Evolutionary conservation across 352 stramenopile genomes (phyloP).

Genomic region (Phytopythium sindhum): DNA sequence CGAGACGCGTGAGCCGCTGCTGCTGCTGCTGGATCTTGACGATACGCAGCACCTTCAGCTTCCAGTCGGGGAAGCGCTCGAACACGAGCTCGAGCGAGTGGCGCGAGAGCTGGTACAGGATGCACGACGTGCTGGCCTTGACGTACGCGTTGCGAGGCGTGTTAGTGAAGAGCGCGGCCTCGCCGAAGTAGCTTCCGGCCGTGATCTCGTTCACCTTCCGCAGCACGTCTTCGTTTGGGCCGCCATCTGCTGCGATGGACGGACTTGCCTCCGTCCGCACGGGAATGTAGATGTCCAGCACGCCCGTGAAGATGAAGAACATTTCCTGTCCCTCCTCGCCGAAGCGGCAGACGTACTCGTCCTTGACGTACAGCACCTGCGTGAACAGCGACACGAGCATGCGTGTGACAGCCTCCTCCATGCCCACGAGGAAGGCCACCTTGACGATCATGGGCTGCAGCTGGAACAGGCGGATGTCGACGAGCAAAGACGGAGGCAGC

Average conservation of each 20-base stretch:
- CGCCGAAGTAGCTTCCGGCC: conserved; percentile 54
- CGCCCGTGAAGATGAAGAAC: conserved; percentile 65
- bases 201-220: conserved; percentile 63
- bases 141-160: conserved; percentile 51
- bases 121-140: conserved; percentile 60
- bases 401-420: conserved; percentile 48
- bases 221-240: conserved; percentile 5
- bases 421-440: conserved; percentile 56
- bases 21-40: conserved; percentile 67
- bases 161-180: conserved; percentile 56
- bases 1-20: conserved; percentile 39
- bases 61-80: conserved; percentile 56
- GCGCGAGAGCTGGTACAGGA: conserved; percentile 51
- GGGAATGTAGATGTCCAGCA: conserved; percentile 53
- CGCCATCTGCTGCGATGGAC: background rate
- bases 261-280: background rate
- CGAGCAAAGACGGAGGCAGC: conserved; percentile 47
- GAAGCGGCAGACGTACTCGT: conserved; percentile 56
- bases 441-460: conserved; percentile 68
- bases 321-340: conserved; percentile 59
- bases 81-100: conserved; percentile 61
- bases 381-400: conserved; percentile 60
- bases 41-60: conserved; percentile 58
- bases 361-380: conserved; percentile 50
- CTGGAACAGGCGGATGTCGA: conserved; percentile 66